Evolutionary conservation across 352 stramenopile species (phyloP).

Genomic region (Sclerospora graminicola): DNA sequence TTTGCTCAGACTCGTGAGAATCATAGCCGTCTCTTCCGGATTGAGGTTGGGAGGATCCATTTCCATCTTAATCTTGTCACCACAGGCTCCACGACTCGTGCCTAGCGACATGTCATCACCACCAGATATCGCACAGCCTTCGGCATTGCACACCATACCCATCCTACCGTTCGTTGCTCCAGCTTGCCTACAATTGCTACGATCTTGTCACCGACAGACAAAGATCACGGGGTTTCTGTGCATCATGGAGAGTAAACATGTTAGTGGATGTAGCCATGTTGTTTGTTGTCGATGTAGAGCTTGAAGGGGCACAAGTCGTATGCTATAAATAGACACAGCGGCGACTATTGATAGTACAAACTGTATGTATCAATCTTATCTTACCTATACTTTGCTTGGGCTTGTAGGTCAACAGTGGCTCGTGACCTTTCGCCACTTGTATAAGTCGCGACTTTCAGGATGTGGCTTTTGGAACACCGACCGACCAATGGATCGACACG

Average conservation of each 20-base stretch:
- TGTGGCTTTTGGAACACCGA: constrained; percentile 33
- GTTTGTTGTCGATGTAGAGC: constrained; percentile 1
- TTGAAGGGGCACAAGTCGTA: background rate
- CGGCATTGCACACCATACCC: constrained; percentile 57
- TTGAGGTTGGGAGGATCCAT: constrained; percentile 21
- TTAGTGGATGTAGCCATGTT: constrained; percentile 1
- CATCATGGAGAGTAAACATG: constrained; percentile 1
- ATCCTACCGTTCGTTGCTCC: constrained; percentile 22
- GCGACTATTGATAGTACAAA: background rate
- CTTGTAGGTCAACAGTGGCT: too few species aligned
- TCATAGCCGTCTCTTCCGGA: constrained; percentile 79
- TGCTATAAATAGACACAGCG: background rate
- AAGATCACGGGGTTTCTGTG: background rate
- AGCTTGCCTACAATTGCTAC: constrained; percentile 20
- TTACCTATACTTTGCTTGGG: background rate
- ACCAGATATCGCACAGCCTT: constrained; percentile 25
- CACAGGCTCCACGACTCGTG: background rate
- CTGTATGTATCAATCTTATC: background rate
- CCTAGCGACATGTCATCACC: constrained; percentile 11
- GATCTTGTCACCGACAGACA: background rate
- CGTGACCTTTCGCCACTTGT: too few species aligned
- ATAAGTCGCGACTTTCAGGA: constrained; percentile 15
- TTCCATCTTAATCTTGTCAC: constrained; percentile 4
- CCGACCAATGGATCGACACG: constrained; percentile 29
- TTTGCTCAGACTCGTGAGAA: constrained; percentile 77